Percentiles rank a stretch among this genome's conserved stretches.
These are phyloP conservation scores for Alternaria ethzedia DNA, from an alignment of 2,329 filamentous ascomycete genomes.

Conservation along the genomic window DNA sequence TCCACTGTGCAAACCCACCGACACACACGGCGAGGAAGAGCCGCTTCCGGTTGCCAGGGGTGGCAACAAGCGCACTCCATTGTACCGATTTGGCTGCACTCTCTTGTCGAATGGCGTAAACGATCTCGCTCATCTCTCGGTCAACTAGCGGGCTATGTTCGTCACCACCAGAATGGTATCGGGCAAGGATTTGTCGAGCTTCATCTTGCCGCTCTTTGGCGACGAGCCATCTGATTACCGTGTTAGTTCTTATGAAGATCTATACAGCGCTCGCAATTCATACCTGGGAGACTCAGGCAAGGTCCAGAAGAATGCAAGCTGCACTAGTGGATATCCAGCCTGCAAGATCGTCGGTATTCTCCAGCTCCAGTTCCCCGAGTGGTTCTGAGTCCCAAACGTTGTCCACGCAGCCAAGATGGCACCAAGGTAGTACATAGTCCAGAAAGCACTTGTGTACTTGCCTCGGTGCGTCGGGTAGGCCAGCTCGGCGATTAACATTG, in stretches of 20 bases:
- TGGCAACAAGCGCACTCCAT: constrained; percentile 4
- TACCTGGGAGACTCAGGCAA: background rate
- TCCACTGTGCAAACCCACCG: background rate
- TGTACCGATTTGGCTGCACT: constrained; percentile 3
- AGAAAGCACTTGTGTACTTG: constrained; percentile 62
- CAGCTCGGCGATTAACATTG: constrained; percentile 63
- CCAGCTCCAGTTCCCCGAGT: constrained; percentile 56
- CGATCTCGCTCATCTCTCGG: constrained; percentile 9
- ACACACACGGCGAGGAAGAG: background rate
- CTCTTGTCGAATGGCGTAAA: constrained; percentile 2
- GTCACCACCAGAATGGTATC: constrained; percentile 59
- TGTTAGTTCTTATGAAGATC: background rate
- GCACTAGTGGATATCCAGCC: constrained; percentile 46
- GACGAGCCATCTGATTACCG: constrained; percentile 35
- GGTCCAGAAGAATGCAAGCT: background rate
- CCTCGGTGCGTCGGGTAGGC: constrained; percentile 65
- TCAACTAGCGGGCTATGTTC: constrained; percentile 12
- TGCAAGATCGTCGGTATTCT: constrained; percentile 63
- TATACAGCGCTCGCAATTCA: rapidly evolving
- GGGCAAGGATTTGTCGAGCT: constrained; percentile 59
- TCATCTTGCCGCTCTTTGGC: constrained; percentile 52
- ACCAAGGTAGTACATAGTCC: constrained; percentile 45
- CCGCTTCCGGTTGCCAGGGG: background rate
- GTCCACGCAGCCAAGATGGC: constrained; percentile 29
- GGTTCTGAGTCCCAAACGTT: constrained; percentile 30